Percentiles rank a stretch among this genome's conserved stretches.
phyloP scores from a whole-genome alignment of 805 yeast genomes.

The Starmerella riodocensis region DNA sequence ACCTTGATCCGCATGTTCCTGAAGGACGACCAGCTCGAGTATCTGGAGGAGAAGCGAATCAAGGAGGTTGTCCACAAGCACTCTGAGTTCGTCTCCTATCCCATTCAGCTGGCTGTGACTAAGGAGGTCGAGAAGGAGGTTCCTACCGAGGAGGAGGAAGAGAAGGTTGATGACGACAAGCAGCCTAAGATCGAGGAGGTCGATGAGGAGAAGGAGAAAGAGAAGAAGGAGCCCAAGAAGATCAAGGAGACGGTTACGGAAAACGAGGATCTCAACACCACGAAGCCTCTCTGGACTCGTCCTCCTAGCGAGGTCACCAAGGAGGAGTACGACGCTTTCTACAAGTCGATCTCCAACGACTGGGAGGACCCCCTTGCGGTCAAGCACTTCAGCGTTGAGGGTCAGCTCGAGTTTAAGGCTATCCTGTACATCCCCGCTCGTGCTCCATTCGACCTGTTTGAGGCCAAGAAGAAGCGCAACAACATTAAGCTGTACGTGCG shows the following conservation, averaged over 20 bases:
- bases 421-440: slow-evolving; percentile 95
- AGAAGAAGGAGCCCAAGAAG: slow-evolving; percentile 71
- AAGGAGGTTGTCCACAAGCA: slow-evolving; percentile 99
- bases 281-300: slow-evolving; percentile 99
- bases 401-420: slow-evolving; percentile 98
- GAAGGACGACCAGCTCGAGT: slow-evolving; percentile 97
- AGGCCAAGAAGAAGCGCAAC: slow-evolving; percentile 97
- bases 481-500: slow-evolving; percentile 98
- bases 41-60: slow-evolving; percentile 98
- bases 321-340: slow-evolving; percentile 98
- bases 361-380: slow-evolving; percentile 99
- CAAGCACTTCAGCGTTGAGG: slow-evolving; percentile 99
- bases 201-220: slow-evolving; percentile 55
- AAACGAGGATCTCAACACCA: slow-evolving; percentile 96
- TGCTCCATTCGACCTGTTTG: slow-evolving; percentile 98
- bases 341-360: slow-evolving; percentile 97
- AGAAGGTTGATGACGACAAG: slow-evolving; percentile 53
- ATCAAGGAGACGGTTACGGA: slow-evolving; percentile 87
- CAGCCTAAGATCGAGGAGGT: slow-evolving; percentile 66
- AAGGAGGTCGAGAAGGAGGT: slow-evolving; percentile 98
- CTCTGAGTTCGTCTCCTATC: slow-evolving; percentile 98
- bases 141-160: slow-evolving; percentile 59
- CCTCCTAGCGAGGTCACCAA: slow-evolving; percentile 93
- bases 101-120: slow-evolving; percentile 94
- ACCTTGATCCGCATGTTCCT: slow-evolving; percentile 85